Base-by-base conservation (phyloP, 169 alveolate genomes). In the Cryptosporidium meleagridis region DNA sequence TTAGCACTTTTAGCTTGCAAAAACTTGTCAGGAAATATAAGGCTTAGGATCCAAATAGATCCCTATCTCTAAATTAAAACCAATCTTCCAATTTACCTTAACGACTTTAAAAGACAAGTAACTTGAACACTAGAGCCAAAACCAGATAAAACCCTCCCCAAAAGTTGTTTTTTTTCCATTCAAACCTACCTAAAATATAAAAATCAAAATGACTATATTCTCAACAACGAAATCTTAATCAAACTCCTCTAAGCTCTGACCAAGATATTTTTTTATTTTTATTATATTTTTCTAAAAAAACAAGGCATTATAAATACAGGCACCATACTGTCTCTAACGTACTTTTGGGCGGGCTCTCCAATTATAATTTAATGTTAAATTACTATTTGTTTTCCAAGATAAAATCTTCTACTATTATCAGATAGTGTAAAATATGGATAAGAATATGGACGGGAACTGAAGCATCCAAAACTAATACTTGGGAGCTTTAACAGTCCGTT, bases 351-450 rank as follows among this genome's bases (percentile, higher is more conserved):
- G 89, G 80, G 55, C 41, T 9, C 0, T 35, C 33, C 10, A 12
- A 37, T n/a, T 37, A 0, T n/a, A 33, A 12, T 75, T 65, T 26
- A 35, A 23, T 16, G 12, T 39, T 75, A 75, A 2, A 75, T 37
- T 39, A 80, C 89, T 41, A 80, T 14, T 39, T 80, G 89, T 48
- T 80, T 59, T 23, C 89, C 89, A 41, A 80, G 52, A 23, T 69
- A 37, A 65, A 80, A 80, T 31, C 14, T n/a, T 65, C 75, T 80
- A 18, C 39, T 62, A 80, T 59, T 59, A 31, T 39, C 67, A 23
- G 39, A 70, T 21, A 29, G 5, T 23, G 51, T 65, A 65, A 33
- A 37, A 65, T 65, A 65, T 35, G 72, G 44, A 29, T 37, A 31
- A 31, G 52, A 31, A 33, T 65, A 65, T 18, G 41, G 31, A 29